These are phyloP conservation scores for Arctostaphylos glauca DNA, from an alignment of 148 eudicot genomes.

Conservation along the genomic window DNA sequence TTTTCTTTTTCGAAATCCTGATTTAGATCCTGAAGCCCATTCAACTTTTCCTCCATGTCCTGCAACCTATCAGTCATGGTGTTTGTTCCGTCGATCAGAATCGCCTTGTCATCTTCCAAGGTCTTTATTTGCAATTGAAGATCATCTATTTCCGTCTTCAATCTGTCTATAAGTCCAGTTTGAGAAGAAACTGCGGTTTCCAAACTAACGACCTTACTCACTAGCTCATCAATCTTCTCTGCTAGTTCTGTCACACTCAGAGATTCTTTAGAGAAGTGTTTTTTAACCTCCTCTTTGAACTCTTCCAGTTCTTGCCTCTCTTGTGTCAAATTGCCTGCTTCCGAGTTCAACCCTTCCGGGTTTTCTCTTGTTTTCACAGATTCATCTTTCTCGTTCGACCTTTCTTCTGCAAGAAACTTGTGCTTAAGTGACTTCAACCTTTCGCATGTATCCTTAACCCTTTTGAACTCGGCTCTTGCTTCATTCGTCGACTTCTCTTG, in stretches of 20 bases:
- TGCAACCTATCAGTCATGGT: slow-evolving; percentile 41
- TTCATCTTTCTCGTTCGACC: slow-evolving; percentile 18
- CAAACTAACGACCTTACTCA: slow-evolving; percentile 66
- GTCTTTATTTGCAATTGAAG: slow-evolving; percentile 61
- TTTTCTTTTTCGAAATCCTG: slow-evolving; percentile 41
- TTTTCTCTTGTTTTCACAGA: slow-evolving; percentile 26
- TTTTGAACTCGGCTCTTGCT: slow-evolving; percentile 51
- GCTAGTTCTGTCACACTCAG: slow-evolving; percentile 65
- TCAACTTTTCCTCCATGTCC: slow-evolving; percentile 61
- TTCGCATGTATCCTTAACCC: slow-evolving; percentile 50
- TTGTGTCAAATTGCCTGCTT: slow-evolving; percentile 24
- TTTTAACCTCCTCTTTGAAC: slow-evolving; percentile 40
- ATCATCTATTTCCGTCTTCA: slow-evolving; percentile 61
- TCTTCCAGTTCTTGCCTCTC: slow-evolving; percentile 37
- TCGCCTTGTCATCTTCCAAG: slow-evolving; percentile 72
- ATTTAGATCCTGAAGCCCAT: slow-evolving; percentile 49
- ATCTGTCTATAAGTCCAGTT: slow-evolving; percentile 60
- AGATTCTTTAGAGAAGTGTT: slow-evolving; percentile 39
- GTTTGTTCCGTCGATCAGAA: slow-evolving; percentile 44
- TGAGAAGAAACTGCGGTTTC: slow-evolving; percentile 77
- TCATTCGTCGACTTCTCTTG: slow-evolving; percentile 51
- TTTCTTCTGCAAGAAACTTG: slow-evolving; percentile 22
- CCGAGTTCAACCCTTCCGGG: slow-evolving; percentile 16
- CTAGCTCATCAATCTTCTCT: slow-evolving; percentile 85
- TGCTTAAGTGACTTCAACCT: slow-evolving; percentile 49